Conservation (phyloP, 352 stramenopile genomes). For the Globisporangium recalcitrans region DNA sequence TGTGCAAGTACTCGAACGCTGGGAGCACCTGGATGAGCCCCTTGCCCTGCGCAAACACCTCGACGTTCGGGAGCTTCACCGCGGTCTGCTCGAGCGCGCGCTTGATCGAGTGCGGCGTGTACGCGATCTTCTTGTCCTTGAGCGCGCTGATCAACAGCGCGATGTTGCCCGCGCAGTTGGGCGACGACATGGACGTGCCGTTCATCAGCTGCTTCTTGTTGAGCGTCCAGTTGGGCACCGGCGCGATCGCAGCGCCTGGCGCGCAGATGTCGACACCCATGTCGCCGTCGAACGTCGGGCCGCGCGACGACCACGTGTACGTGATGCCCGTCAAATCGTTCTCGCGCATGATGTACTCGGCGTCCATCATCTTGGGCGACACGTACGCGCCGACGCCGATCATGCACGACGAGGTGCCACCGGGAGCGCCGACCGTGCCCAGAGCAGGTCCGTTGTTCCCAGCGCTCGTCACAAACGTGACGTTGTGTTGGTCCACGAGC, state of each 20-base stretch:
- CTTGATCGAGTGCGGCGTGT: slow-evolving; percentile 86
- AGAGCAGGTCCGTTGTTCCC: slow-evolving; percentile 96
- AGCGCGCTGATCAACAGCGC: slow-evolving; percentile 90
- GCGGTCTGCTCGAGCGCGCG: slow-evolving; percentile 87
- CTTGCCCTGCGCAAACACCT: slow-evolving; percentile 72
- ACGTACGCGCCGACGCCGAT: slow-evolving; percentile 94
- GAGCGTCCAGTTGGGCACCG: slow-evolving; percentile 93
- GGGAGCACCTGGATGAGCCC: slow-evolving; percentile 78
- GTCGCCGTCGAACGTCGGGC: slow-evolving; percentile 89
- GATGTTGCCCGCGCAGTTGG: slow-evolving; percentile 92
- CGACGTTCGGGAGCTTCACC: slow-evolving; percentile 49
- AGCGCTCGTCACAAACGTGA: slow-evolving; percentile 91
- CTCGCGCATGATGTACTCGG: slow-evolving; percentile 85
- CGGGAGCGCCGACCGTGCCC: slow-evolving; percentile 90
- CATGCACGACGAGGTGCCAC: slow-evolving; percentile 83
- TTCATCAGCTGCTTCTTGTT: slow-evolving; percentile 97
- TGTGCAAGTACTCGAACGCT: slow-evolving; percentile 61
- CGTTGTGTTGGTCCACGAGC: slow-evolving; percentile 88
- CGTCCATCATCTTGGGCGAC: slow-evolving; percentile 92
- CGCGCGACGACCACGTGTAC: slow-evolving; percentile 92
- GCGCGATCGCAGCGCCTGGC: slow-evolving; percentile 92
- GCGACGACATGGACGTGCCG: slow-evolving; percentile 95
- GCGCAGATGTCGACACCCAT: slow-evolving; percentile 90
- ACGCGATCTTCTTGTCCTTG: slow-evolving; percentile 73
- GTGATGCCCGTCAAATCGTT: slow-evolving; percentile 54